These are phyloP conservation scores for Serpula lacrymans DNA, from an alignment of 768 basidiomycete species.

Conservation along the genomic window DNA sequence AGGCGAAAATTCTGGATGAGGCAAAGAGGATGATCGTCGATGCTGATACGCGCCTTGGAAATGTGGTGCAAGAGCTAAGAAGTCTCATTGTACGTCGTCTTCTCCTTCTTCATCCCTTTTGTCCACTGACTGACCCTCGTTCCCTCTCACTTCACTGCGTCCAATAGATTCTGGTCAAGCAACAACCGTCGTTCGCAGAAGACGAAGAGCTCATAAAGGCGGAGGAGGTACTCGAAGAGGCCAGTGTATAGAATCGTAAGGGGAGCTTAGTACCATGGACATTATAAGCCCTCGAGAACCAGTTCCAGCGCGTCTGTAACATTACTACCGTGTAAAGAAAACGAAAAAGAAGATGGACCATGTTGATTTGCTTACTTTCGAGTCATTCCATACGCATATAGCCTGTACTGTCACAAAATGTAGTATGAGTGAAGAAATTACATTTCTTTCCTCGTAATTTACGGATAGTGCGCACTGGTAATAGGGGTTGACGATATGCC, in stretches of 20 bases:
- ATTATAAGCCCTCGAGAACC: no score
- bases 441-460: no score
- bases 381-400: no score
- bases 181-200: conserved; percentile 25
- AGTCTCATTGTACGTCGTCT: conserved; percentile 60
- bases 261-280: no score
- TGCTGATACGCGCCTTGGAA: conserved; percentile 55
- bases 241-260: conserved; percentile 48
- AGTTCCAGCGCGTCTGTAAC: no score
- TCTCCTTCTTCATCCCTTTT: conserved; percentile 8
- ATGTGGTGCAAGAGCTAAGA: conserved; percentile 59
- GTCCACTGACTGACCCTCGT: conserved; percentile 5
- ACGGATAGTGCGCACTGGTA: no score
- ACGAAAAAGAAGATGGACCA: no score
- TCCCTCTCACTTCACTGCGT: conserved; percentile 3
- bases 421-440: no score
- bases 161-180: conserved; percentile 27
- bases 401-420: no score
- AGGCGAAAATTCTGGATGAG: conserved; percentile 73
- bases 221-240: conserved; percentile 52
- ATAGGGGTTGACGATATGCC: no score
- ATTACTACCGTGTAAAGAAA: no score
- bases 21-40: conserved; percentile 79
- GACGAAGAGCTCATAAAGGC: conserved; percentile 50
- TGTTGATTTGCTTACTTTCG: no score